Evolutionary conservation across 257 asterid genomes (phyloP).

Genomic region (Orobanche coerulescens): DNA sequence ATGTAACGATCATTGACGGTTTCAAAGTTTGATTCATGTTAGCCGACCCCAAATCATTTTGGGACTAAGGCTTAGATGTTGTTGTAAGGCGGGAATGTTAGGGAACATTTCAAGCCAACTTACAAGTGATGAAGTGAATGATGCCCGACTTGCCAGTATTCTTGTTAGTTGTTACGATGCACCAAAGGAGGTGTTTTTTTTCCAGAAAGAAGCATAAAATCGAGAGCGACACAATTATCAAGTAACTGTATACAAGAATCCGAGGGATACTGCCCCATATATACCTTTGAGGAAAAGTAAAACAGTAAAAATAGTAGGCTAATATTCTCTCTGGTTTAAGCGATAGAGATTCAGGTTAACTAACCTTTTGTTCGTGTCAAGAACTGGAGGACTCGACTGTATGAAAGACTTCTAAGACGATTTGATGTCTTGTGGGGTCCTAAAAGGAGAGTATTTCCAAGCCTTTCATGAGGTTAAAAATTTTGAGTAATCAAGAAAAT

Average conservation of each 20-base stretch:
- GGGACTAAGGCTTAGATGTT: too few relatives aligned
- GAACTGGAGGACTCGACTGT: not conserved
- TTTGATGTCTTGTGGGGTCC: constrained; percentile 3
- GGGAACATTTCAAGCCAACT: not conserved
- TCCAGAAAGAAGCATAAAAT: constrained; percentile 3
- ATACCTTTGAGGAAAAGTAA: not conserved
- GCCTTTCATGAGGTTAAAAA: not conserved
- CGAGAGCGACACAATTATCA: not conserved
- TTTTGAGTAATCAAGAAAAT: not conserved
- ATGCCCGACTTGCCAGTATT: too few relatives aligned
- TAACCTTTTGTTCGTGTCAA: too few relatives aligned
- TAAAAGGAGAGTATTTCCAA: not conserved
- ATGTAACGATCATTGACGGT: too few relatives aligned
- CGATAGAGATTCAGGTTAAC: too few relatives aligned
- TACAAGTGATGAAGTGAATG: not conserved
- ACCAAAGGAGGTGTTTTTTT: too few relatives aligned
- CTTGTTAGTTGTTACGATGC: not conserved
- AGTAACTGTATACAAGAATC: not conserved
- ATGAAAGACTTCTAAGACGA: not conserved
- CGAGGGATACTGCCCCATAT: not conserved
- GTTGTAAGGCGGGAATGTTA: too few relatives aligned
- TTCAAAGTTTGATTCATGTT: too few relatives aligned
- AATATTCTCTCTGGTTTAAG: too few relatives aligned
- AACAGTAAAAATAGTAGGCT: not conserved
- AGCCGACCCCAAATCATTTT: too few relatives aligned